A percentile compares a stretch with the other conserved stretches of the same genome.
These are phyloP conservation scores for Zizania latifolia DNA, from an alignment of 176 grass and related monocot genomes.

Conservation along the genomic window DNA sequence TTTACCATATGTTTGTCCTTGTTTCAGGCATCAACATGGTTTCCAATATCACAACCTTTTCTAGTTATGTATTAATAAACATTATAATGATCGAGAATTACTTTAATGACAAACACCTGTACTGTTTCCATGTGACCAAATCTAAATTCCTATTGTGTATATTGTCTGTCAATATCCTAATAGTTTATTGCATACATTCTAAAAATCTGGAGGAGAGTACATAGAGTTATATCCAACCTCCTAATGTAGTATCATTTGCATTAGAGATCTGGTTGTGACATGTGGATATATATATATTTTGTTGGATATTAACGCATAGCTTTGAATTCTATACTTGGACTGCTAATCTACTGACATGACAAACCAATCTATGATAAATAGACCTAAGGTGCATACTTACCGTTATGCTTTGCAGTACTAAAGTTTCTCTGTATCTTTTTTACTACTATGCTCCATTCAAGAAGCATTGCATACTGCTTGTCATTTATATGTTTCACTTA, in stretches of 20 bases:
- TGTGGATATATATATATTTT: background rate
- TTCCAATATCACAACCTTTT: background rate
- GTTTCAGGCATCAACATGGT: background rate
- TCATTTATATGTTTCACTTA: slow-evolving; percentile 2
- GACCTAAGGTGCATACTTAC: background rate
- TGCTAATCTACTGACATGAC: background rate
- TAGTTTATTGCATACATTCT: background rate
- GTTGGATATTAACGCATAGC: background rate
- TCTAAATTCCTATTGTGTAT: background rate
- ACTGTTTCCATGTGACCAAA: background rate
- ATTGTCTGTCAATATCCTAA: background rate
- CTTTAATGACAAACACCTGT: background rate
- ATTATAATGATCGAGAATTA: background rate
- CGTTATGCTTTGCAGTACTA: background rate
- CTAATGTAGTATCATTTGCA: background rate
- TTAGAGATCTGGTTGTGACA: background rate
- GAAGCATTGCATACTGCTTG: background rate
- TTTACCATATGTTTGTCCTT: background rate
- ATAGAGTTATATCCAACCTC: background rate
- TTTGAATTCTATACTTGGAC: slow-evolving; percentile 7
- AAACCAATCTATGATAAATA: background rate
- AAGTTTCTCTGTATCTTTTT: background rate
- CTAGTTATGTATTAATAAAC: background rate
- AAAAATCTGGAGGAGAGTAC: background rate
- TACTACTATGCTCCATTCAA: background rate